A percentile compares a stretch with the other conserved stretches of the same genome.
phyloP scores from a whole-genome alignment of 768 basidiomycete species.

The Leccinum sublutescens region DNA sequence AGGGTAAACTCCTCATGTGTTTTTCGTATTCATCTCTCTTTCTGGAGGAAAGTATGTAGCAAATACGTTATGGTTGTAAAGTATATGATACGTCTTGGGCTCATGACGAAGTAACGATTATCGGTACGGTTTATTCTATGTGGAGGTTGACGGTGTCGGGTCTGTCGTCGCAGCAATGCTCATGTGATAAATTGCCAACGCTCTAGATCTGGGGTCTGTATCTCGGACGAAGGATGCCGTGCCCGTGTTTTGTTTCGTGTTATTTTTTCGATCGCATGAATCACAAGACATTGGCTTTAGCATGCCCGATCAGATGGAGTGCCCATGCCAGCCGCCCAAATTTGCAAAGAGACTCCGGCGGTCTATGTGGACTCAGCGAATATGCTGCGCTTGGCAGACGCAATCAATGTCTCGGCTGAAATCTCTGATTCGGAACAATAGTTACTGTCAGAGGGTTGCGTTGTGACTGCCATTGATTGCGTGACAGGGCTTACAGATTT shows the following conservation, averaged over 20 bases:
- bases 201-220: not conserved
- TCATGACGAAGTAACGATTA: not conserved
- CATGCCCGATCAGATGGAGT: slow-evolving; percentile 16
- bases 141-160: not conserved
- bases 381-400: slow-evolving; percentile 3
- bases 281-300: not conserved
- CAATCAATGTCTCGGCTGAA: slow-evolving; percentile 23
- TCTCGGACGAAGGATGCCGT: not conserved
- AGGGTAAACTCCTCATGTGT: slow-evolving; percentile 11
- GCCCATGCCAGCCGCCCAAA: slow-evolving; percentile 2
- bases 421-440: not conserved
- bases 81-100: slow-evolving; percentile 26
- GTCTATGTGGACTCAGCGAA: slow-evolving; percentile 17
- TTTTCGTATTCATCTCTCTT: slow-evolving; percentile 20
- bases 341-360: slow-evolving; percentile 4
- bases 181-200: not conserved
- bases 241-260: not conserved
- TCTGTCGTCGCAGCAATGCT: not conserved
- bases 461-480: slow-evolving; percentile 9
- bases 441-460: not conserved
- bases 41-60: slow-evolving; percentile 29
- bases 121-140: not conserved
- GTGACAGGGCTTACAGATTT: slow-evolving; percentile 15
- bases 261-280: not conserved
- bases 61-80: slow-evolving; percentile 38